phyloP scores from a whole-genome alignment of 805 yeast genomes.

The Starmerella roubikii region DNA sequence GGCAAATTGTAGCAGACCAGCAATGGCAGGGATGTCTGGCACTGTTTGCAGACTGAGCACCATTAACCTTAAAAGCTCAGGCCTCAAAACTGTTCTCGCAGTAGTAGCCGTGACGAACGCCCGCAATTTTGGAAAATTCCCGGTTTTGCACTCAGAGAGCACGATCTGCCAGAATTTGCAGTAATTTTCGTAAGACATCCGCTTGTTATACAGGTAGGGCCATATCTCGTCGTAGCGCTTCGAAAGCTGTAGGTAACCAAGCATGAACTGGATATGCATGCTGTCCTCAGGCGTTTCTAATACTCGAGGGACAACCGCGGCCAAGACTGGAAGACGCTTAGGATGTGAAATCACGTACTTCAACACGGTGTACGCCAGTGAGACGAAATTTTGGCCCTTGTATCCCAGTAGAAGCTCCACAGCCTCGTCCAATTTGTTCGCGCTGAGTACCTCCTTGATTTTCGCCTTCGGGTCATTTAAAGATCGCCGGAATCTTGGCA shows the following conservation, averaged over 20 bases:
- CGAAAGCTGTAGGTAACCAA: not conserved
- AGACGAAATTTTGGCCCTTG: conserved; percentile 3
- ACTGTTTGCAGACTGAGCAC: not conserved
- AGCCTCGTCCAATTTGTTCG: not conserved
- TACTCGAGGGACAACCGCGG: not conserved
- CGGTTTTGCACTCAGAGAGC: not conserved
- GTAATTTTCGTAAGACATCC: conserved; percentile 1
- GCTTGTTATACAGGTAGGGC: not conserved
- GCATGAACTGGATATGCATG: conserved; percentile 8
- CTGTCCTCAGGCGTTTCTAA: not conserved
- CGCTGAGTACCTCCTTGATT: too few species aligned
- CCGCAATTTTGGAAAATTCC: not conserved
- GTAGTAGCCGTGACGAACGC: not conserved
- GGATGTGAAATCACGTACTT: not conserved
- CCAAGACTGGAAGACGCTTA: not conserved
- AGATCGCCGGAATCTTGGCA: conserved; percentile 1
- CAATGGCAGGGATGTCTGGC: conserved; percentile 7
- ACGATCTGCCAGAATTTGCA: conserved; percentile 1
- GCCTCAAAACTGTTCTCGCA: not conserved
- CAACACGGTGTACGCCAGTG: conserved; percentile 2
- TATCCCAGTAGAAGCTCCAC: not conserved
- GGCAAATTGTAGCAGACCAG: conserved; percentile 4
- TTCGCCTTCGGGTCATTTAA: too few species aligned
- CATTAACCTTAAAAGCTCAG: conserved; percentile 1
- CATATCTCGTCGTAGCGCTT: not conserved